phyloP scores from a whole-genome alignment of 306 rosid species.

The Prinsepia uniflora region DNA sequence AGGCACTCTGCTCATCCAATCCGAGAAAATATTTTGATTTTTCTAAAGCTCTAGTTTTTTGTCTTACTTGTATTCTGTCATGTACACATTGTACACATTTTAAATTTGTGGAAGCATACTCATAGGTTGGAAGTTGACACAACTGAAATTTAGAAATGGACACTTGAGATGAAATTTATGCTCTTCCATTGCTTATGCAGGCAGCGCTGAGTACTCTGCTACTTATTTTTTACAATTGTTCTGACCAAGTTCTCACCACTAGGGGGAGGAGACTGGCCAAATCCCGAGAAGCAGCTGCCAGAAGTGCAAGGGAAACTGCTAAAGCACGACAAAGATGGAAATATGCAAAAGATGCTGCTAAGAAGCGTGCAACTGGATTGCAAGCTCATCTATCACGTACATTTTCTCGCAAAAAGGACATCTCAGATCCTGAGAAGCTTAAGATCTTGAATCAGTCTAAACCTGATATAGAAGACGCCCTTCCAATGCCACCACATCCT shows the following conservation, averaged over 20 bases:
- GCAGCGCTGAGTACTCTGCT: slow-evolving; percentile 84
- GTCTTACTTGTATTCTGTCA: slow-evolving; percentile 2
- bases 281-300: slow-evolving; percentile 91
- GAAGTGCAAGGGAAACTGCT: slow-evolving; percentile 66
- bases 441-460: slow-evolving; percentile 46
- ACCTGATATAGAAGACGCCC: slow-evolving; percentile 38
- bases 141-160: slow-evolving; percentile 11
- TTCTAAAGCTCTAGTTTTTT: slow-evolving; percentile 5
- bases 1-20: not conserved
- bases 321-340: slow-evolving; percentile 81
- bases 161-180: slow-evolving; percentile 27
- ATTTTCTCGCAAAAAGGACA: slow-evolving; percentile 52
- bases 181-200: slow-evolving; percentile 64
- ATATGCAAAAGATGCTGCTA: slow-evolving; percentile 74
- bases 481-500: slow-evolving; percentile 29
- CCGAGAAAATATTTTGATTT: not conserved
- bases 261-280: slow-evolving; percentile 77
- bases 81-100: not conserved
- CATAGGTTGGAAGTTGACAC: not conserved
- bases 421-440: slow-evolving; percentile 34
- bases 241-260: slow-evolving; percentile 88
- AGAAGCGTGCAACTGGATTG: slow-evolving; percentile 69
- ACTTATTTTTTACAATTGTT: slow-evolving; percentile 91
- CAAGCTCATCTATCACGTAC: slow-evolving; percentile 77
- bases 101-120: not conserved